Percentiles rank a stretch among this genome's conserved stretches.
These are phyloP conservation scores for Podaxis sp. DNA, from an alignment of 768 basidiomycete genomes.

Conservation along the genomic window DNA sequence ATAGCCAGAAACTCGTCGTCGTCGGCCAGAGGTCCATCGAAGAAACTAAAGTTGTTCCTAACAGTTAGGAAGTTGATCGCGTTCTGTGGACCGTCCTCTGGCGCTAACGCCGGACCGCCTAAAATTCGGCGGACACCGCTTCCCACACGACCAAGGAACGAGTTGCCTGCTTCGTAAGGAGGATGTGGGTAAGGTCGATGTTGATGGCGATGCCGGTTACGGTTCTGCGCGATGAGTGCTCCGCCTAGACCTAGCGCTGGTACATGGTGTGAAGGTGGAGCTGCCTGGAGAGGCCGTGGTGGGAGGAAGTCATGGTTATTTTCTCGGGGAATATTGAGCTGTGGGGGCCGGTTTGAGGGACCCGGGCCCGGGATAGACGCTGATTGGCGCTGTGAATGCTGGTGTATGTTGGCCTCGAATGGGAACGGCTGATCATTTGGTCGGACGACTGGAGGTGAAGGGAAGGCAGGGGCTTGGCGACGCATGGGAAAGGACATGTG, in stretches of 20 bases:
- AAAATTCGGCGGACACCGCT: constrained; percentile 12
- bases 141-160: constrained; percentile 9
- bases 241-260: constrained; percentile 67
- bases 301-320: constrained; percentile 18
- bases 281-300: constrained; percentile 20
- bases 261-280: constrained; percentile 48
- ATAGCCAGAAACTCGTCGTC: neutral
- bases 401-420: constrained; percentile 34
- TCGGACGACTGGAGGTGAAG: constrained; percentile 40
- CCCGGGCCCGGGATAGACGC: constrained; percentile 21
- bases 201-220: constrained; percentile 15
- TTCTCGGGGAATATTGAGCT: constrained; percentile 11
- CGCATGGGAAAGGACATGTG: constrained; percentile 35
- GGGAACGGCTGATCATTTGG: constrained; percentile 48
- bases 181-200: neutral
- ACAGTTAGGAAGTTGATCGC: constrained; percentile 1
- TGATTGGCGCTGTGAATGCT: constrained; percentile 5
- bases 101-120: constrained; percentile 7
- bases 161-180: neutral
- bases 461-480: constrained; percentile 25
- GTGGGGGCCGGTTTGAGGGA: constrained; percentile 17
- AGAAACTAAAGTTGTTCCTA: constrained; percentile 4
- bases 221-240: constrained; percentile 44
- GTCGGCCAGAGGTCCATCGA: neutral
- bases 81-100: constrained; percentile 3